Base-by-base conservation (phyloP, 352 stramenopile species). In the Lagenidium giganteum region DNA sequence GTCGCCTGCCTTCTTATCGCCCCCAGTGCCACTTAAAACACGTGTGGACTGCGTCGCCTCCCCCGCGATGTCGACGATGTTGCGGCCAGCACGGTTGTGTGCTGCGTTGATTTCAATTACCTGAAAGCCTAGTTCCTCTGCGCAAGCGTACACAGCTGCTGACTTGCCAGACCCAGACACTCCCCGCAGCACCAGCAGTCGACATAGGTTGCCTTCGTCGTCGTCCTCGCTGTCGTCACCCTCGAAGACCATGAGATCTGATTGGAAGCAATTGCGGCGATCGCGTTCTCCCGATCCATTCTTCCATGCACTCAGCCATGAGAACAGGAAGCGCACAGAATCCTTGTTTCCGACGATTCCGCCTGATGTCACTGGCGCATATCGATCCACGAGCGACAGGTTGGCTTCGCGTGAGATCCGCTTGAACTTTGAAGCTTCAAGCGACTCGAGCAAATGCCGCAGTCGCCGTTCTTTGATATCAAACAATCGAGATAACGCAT, bases 41-140 rank as follows among this genome's bases (percentile, higher is more conserved):
- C 80, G 70, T 9, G 61, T 93, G 3, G 81, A 93, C 42, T 93
- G 81, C 2, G 81, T 93, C 20, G 81, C 81, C 61, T 93, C 81
- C n/a, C 80, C 80, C 13, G 72, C 78, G 16, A 93, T 70, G 37
- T 90, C 76, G 6, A 89, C 48, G 25, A 93, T 56, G 12, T 65
- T 70, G 31, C 83, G 81, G 12, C 81, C 78, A 1, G 73, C 79
- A 3, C 81, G 81, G 36, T 71, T 74, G 41, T 90, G 79, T 22
- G 73, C 74, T 1, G 81, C 81, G 37, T 93, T 90, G 53, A 93
- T 90, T 46, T 93, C 81, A 32, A 93, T 87, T 23, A 93, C 78
- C 42, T 93, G 55, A 48, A 83, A 93, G 7, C 81, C 81, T 16
- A 91, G 54, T 47, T 91, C 81, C 47, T 86, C 73, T 0, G 81